Conservation (phyloP, 2,329 filamentous ascomycete species). For the Fusarium luffae region DNA sequence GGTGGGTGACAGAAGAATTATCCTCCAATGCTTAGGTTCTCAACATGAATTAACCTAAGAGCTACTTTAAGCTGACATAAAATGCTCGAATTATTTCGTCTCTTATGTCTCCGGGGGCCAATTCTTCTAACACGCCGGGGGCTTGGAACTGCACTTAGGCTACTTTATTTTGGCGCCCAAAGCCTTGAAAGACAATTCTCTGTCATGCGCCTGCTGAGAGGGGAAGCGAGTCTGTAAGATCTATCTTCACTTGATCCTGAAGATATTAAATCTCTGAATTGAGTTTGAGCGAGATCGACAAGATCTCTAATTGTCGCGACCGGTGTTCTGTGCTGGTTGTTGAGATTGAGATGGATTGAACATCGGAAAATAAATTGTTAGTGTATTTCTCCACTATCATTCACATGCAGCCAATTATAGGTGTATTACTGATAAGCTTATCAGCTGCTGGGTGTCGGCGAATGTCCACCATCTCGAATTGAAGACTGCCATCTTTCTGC, state of each 20-base stretch:
- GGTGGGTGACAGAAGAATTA: no score
- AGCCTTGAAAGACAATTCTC: background rate
- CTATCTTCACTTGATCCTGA: background rate
- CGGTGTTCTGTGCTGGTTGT: background rate
- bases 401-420: accelerated
- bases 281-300: background rate
- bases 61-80: no score
- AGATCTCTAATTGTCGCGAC: background rate
- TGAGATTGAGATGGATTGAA: background rate
- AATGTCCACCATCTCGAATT: background rate
- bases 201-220: background rate
- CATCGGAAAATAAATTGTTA: background rate
- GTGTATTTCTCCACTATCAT: background rate
- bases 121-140: no score
- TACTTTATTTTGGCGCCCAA: background rate
- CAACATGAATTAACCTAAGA: no score
- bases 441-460: background rate
- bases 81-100: no score
- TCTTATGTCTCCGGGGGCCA: no score
- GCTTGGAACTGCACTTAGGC: background rate
- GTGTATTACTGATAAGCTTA: background rate
- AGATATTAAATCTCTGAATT: no score
- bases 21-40: no score
- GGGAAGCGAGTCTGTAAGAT: background rate
- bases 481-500: background rate